Conservation (phyloP, 805 yeast genomes). For the Dipodascus geniculatus region DNA sequence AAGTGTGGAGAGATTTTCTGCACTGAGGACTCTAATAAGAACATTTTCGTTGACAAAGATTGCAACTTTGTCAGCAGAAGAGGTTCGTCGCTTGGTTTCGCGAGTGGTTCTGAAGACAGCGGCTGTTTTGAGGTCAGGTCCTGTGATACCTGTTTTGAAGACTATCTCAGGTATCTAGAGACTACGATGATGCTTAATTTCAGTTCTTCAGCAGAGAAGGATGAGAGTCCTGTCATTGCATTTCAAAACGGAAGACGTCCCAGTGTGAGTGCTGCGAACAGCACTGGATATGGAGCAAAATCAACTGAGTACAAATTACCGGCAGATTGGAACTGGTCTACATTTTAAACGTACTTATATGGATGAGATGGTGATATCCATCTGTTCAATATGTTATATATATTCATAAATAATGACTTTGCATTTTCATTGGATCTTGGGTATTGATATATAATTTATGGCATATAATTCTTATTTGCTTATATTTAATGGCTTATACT, state of each 20-base stretch:
- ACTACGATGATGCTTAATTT: conserved; percentile 5
- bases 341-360: conserved; percentile 31
- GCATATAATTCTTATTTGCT: too few relatives aligned
- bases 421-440: background rate
- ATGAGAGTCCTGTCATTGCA: conserved; percentile 7
- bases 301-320: conserved; percentile 41
- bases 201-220: conserved; percentile 19
- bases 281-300: conserved; percentile 15
- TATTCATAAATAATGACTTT: background rate
- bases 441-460: background rate
- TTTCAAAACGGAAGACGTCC: conserved; percentile 2
- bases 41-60: conserved; percentile 39
- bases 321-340: conserved; percentile 74
- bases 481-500: too few relatives aligned
- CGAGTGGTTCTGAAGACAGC: conserved; percentile 42
- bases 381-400: background rate
- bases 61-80: conserved; percentile 52
- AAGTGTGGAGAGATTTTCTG: conserved; percentile 78
- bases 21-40: conserved; percentile 50
- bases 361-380: background rate
- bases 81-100: conserved; percentile 54
- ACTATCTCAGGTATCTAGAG: conserved; percentile 10
- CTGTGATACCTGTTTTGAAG: conserved; percentile 8
- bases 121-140: conserved; percentile 16
- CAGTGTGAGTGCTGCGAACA: conserved; percentile 11